Evolutionary conservation across 176 grass and related monocot genomes (phyloP).

Genomic region (Rhipidocladum racemiflorum): DNA sequence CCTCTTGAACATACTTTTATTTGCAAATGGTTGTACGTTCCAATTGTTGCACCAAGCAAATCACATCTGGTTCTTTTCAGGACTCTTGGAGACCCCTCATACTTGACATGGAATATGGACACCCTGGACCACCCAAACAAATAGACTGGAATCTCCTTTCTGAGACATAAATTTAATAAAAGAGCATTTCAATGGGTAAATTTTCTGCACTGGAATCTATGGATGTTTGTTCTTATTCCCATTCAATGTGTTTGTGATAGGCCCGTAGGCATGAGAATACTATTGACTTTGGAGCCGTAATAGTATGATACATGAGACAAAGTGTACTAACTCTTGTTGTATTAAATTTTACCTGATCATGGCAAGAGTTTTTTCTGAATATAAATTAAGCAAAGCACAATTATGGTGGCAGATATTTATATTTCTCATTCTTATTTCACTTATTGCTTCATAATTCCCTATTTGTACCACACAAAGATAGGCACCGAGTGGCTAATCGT

Average conservation of each 20-base stretch:
- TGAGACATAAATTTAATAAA: slow-evolving; percentile 10
- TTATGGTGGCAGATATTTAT: slow-evolving; percentile 10
- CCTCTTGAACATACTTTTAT: slow-evolving; percentile 10
- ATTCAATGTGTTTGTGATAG: slow-evolving; percentile 10
- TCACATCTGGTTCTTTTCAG: slow-evolving; percentile 50
- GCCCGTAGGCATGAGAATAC: slow-evolving; percentile 7
- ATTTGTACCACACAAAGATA: slow-evolving; percentile 3
- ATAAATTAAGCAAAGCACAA: slow-evolving; percentile 7
- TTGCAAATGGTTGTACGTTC: neutral
- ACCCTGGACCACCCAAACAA: slow-evolving; percentile 27
- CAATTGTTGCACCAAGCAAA: slow-evolving; percentile 1
- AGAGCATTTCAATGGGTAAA: slow-evolving; percentile 17
- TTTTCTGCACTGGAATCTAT: slow-evolving; percentile 19
- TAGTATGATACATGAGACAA: neutral
- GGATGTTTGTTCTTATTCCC: slow-evolving; percentile 11
- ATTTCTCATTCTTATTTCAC: neutral
- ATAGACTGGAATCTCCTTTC: slow-evolving; percentile 17
- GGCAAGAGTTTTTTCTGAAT: neutral
- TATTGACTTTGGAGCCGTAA: neutral
- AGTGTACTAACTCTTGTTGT: neutral
- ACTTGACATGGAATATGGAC: slow-evolving; percentile 80
- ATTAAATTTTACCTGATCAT: slow-evolving; percentile 3
- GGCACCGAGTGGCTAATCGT: slow-evolving; percentile 1
- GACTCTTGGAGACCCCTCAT: slow-evolving; percentile 81
- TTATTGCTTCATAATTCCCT: slow-evolving; percentile 1